Conservation (phyloP, 805 yeast genomes). For the Cyberlindnera mycetangii region DNA sequence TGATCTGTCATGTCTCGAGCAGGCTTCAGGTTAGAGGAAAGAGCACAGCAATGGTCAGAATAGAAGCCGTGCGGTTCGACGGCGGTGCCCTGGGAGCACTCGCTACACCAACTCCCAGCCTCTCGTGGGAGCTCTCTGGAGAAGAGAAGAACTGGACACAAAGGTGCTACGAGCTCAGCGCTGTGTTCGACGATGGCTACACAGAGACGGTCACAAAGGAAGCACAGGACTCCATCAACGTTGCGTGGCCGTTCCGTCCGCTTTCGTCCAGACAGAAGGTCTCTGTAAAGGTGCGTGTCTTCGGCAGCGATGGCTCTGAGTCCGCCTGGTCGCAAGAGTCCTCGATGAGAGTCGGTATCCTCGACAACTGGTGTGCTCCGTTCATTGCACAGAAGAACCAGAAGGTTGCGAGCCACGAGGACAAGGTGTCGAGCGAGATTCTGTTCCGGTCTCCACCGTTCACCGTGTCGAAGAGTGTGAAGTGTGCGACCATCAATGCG, state of each 20-base stretch:
- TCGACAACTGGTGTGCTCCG: constrained; percentile 14
- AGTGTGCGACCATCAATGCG: constrained; percentile 12
- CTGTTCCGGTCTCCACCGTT: constrained; percentile 16
- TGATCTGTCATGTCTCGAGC: no score
- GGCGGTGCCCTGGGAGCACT: constrained; percentile 13
- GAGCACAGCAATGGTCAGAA: constrained; percentile 10
- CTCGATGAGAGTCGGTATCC: constrained; percentile 9
- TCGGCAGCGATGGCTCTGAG: constrained; percentile 14
- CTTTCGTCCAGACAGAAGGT: constrained; percentile 10
- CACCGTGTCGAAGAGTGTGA: constrained; percentile 3
- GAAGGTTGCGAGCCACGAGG: constrained; percentile 5
- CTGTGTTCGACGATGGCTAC: constrained; percentile 3
- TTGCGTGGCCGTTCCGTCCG: constrained; percentile 15
- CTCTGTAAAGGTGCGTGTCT: constrained; percentile 8
- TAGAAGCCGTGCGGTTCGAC: constrained; percentile 9
- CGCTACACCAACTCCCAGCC: constrained; percentile 8
- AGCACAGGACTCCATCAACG: constrained; percentile 3
- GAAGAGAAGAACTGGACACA: constrained; percentile 16
- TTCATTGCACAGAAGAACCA: constrained; percentile 14
- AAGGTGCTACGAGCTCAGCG: constrained; percentile 5
- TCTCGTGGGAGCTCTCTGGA: constrained; percentile 16
- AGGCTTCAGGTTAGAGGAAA: not conserved
- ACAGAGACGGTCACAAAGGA: not conserved
- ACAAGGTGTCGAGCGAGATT: constrained; percentile 14
- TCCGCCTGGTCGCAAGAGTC: constrained; percentile 12